Conservation (phyloP, 148 eudicot species). For the Suaeda aralocaspica region DNA sequence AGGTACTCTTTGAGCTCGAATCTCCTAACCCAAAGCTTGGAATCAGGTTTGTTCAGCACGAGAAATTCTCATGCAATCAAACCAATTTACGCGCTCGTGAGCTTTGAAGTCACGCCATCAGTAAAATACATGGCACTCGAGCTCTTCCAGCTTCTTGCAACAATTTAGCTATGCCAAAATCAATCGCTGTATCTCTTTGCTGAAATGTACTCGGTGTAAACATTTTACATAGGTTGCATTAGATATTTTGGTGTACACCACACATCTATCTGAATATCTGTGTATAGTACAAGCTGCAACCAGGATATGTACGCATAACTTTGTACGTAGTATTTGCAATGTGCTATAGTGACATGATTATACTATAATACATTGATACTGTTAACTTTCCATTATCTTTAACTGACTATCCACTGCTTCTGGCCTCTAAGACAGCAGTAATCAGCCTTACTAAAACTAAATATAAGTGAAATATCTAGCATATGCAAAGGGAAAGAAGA, state of each 20-base stretch:
- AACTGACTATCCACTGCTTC: too few relatives aligned
- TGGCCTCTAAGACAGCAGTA: too few relatives aligned
- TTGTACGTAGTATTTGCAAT: background rate
- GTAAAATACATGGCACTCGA: background rate
- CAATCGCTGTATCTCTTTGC: background rate
- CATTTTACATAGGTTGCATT: background rate
- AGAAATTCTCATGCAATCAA: constrained; percentile 55
- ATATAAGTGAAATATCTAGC: too few relatives aligned
- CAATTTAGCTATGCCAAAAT: background rate
- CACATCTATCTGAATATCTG: too few relatives aligned
- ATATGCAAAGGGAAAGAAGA: too few relatives aligned
- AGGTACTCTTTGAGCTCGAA: constrained; percentile 79
- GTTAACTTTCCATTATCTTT: too few relatives aligned
- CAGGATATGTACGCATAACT: background rate
- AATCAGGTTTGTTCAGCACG: constrained; percentile 51
- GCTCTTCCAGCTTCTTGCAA: background rate
- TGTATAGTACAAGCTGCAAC: background rate
- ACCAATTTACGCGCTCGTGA: constrained; percentile 29
- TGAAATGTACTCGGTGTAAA: background rate
- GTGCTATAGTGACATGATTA: background rate
- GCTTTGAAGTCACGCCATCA: constrained; percentile 21
- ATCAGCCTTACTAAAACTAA: too few relatives aligned
- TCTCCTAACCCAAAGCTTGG: constrained; percentile 48
- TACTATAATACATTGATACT: too few relatives aligned
- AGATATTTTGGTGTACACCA: background rate